Evolutionary conservation across 371 early-diverging fungal species (phyloP).

Genomic region (Lichtheimia hyalospora): DNA sequence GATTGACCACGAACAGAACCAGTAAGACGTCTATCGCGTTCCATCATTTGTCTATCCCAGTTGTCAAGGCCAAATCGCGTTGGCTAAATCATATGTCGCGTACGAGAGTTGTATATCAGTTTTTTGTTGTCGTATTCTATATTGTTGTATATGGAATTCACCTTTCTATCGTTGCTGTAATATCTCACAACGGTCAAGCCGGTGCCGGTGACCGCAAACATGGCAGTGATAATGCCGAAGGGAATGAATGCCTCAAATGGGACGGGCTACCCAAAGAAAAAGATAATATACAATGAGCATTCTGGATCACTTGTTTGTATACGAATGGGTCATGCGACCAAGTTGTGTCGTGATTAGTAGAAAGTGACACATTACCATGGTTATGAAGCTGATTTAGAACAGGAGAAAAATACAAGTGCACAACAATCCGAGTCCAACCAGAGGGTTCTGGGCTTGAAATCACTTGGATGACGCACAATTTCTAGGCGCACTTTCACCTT

Average conservation of each 20-base stretch:
- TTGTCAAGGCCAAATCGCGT: slow-evolving; percentile 39
- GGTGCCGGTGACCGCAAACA: slow-evolving; percentile 39
- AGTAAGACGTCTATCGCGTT: slow-evolving; percentile 55
- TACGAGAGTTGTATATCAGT: neutral
- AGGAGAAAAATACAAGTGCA: neutral
- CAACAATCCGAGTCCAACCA: slow-evolving; percentile 1
- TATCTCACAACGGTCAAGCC: slow-evolving; percentile 42
- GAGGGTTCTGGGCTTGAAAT: neutral
- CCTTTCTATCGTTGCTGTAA: slow-evolving; percentile 45
- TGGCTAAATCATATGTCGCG: slow-evolving; percentile 12
- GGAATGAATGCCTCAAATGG: slow-evolving; percentile 53
- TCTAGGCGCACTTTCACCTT: no score
- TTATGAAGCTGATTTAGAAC: neutral
- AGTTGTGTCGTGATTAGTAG: no score
- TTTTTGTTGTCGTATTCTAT: neutral
- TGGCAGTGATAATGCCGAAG: slow-evolving; percentile 43
- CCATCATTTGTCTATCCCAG: slow-evolving; percentile 57
- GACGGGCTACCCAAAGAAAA: slow-evolving; percentile 34
- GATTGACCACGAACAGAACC: slow-evolving; percentile 50
- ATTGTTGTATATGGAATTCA: slow-evolving; percentile 5
- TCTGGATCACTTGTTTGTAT: no score
- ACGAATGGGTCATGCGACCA: no score
- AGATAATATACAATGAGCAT: neutral
- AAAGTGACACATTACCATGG: neutral
- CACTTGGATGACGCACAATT: neutral